phyloP scores from a whole-genome alignment of 805 yeast genomes.

The Candida xiaguanensis region DNA sequence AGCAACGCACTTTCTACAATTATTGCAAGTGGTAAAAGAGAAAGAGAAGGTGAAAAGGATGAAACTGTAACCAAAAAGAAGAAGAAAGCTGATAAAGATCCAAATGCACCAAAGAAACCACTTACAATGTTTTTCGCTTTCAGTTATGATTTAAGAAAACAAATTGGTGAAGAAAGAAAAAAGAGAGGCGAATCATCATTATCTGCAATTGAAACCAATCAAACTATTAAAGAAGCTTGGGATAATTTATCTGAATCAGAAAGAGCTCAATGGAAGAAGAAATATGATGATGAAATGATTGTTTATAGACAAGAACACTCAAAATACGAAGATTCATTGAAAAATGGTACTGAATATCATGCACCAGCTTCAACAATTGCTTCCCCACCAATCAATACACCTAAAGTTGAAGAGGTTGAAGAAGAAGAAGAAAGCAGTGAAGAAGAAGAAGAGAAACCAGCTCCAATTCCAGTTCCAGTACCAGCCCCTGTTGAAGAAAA shows the following conservation, averaged over 20 bases:
- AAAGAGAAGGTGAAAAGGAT: slow-evolving; percentile 9
- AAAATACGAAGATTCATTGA: slow-evolving; percentile 28
- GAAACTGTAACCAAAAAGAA: slow-evolving; percentile 34
- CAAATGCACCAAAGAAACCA: slow-evolving; percentile 95
- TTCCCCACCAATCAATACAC: slow-evolving; percentile 2
- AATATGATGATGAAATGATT: slow-evolving; percentile 46
- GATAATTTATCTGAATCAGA: slow-evolving; percentile 63
- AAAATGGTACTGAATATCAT: slow-evolving; percentile 13
- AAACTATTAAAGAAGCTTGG: slow-evolving; percentile 79
- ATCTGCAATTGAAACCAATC: slow-evolving; percentile 74
- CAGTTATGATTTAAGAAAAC: slow-evolving; percentile 69
- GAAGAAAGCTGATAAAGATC: slow-evolving; percentile 59
- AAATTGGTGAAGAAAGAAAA: slow-evolving; percentile 65
- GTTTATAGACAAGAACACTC: slow-evolving; percentile 31
- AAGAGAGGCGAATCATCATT: slow-evolving; percentile 55
- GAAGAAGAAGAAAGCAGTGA: slow-evolving; percentile 7
- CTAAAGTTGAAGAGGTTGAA: slow-evolving; percentile 7
- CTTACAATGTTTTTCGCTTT: slow-evolving; percentile 79
- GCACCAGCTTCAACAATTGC: background rate
- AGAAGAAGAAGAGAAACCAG: background rate
- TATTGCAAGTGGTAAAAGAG: slow-evolving; percentile 18
- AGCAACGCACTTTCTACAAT: slow-evolving; percentile 34
- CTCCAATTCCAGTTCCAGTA: background rate
- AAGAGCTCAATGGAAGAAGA: slow-evolving; percentile 65
- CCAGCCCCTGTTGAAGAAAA: slow-evolving; percentile 11